Base-by-base conservation (phyloP, 164 flowering plant species). In the Tinospora cordifolia region DNA sequence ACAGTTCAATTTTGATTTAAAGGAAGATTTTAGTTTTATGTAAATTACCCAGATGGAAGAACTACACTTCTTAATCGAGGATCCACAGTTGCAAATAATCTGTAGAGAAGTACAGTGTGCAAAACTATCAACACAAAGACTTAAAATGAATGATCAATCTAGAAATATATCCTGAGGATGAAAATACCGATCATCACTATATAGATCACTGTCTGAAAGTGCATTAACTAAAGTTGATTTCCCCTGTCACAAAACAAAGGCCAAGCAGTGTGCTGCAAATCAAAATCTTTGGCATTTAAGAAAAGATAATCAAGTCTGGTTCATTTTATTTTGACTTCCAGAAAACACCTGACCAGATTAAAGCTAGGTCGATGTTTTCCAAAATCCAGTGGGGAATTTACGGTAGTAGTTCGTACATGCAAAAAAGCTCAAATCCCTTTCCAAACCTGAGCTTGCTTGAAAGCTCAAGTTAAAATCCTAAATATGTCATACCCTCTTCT, bases 31-130 rank as follows among this genome's bases (percentile, higher is more conserved):
- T 19, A 21, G 6, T 62, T 4, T 49, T 3, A 57, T 25, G 41
- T 63, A 71, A 70, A 75, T 78, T 86, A 94, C 99, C 99, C 97
- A 34, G 99, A 92, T 71, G 99, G 99, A 79, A 94, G 97, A 67
- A 83, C 17, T 36, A 87, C 96, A 78, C 88, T 84, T 78, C 92
- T 84, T 57, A 89, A 36, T 75, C 83, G 86, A 69, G 97, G 90
- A 84, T 94, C 99, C 69, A 94, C 92, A 3, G 99, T 92, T 40
- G 99, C 99, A 86, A 94, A 94, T 79, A 94, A 81, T 76, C 99
- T 94, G 88, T 94, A 87, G 83, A 82, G 13, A 26, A 66, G 54
- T 19, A 44, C 36, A 12, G 54, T 34, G 68, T 59, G 21, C 49
- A 66, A 67, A 27, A 40, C 40, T 30, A 72, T 63, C 13, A 77